These are phyloP conservation scores for Syncephalis fuscata DNA, from an alignment of 371 early-diverging fungal species.

Conservation along the genomic window DNA sequence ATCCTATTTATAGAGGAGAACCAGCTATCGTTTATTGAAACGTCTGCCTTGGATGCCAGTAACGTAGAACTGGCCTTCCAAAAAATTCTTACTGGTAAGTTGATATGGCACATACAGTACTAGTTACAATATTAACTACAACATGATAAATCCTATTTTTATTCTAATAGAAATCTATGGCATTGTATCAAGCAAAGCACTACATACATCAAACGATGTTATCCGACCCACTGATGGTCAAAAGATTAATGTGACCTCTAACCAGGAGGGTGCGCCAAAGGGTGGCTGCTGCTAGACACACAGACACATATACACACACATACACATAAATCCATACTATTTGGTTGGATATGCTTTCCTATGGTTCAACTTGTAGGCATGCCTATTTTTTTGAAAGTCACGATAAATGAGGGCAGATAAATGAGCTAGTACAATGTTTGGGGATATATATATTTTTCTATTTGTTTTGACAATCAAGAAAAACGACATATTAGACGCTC, in stretches of 20 bases:
- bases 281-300: constrained; percentile 1
- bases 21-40: constrained; percentile 45
- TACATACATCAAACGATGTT: constrained; percentile 21
- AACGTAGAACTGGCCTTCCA: constrained; percentile 56
- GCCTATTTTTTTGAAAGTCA: no score
- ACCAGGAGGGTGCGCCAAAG: background rate
- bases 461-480: no score
- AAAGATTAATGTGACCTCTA: background rate
- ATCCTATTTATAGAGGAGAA: constrained; percentile 24
- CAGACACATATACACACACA: no score
- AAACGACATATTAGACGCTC: no score
- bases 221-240: background rate
- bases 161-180: constrained; percentile 61
- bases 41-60: constrained; percentile 48
- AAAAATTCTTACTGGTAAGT: constrained; percentile 35
- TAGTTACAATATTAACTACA: background rate
- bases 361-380: no score
- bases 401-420: no score
- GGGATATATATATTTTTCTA: no score
- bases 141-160: background rate
- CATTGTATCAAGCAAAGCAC: constrained; percentile 82
- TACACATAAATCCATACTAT: no score
- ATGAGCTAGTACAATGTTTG: no score
- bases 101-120: background rate
- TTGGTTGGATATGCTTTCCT: no score